Conservation (phyloP, 2,329 filamentous ascomycete genomes). For the Boeremia exigua region DNA sequence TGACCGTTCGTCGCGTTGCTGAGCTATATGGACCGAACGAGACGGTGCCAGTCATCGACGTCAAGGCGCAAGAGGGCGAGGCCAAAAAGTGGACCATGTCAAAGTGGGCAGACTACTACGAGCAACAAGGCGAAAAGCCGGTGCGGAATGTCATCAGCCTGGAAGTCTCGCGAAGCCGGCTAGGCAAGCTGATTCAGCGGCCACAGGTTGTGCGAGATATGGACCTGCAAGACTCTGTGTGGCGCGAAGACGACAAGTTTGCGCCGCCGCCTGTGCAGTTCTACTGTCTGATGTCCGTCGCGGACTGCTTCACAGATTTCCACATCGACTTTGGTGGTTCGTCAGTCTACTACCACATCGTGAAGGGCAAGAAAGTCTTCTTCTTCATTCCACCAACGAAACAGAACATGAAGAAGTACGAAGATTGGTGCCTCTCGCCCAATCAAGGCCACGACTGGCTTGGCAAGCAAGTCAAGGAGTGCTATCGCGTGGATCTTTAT, state of each 20-base stretch:
- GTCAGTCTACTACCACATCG: conserved; percentile 73
- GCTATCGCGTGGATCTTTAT: conserved; percentile 69
- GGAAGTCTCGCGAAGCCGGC: conserved; percentile 68
- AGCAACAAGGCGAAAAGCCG: conserved; percentile 65
- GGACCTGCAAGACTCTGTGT: conserved; percentile 62
- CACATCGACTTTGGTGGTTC: conserved; percentile 76
- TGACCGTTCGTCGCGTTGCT: conserved; percentile 68
- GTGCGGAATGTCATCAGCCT: conserved; percentile 74
- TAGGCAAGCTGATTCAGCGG: conserved; percentile 67
- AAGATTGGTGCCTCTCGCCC: conserved; percentile 72
- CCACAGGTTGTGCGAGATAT: conserved; percentile 71
- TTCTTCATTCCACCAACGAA: conserved; percentile 74
- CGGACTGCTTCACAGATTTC: conserved; percentile 74
- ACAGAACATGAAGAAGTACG: conserved; percentile 72
- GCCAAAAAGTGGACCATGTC: conserved; percentile 69
- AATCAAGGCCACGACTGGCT: conserved; percentile 71
- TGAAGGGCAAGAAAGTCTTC: conserved; percentile 73
- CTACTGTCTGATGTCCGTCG: conserved; percentile 73
- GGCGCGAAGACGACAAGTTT: conserved; percentile 61
- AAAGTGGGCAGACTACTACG: conserved; percentile 72
- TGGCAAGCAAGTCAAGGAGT: conserved; percentile 68
- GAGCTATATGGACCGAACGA: conserved; percentile 69
- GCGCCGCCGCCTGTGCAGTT: conserved; percentile 70
- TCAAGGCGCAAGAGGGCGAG: conserved; percentile 71
- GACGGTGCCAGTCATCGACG: conserved; percentile 70